phyloP scores from a whole-genome alignment of 2,329 filamentous ascomycete species.

The Aspergillus spinulosporus region DNA sequence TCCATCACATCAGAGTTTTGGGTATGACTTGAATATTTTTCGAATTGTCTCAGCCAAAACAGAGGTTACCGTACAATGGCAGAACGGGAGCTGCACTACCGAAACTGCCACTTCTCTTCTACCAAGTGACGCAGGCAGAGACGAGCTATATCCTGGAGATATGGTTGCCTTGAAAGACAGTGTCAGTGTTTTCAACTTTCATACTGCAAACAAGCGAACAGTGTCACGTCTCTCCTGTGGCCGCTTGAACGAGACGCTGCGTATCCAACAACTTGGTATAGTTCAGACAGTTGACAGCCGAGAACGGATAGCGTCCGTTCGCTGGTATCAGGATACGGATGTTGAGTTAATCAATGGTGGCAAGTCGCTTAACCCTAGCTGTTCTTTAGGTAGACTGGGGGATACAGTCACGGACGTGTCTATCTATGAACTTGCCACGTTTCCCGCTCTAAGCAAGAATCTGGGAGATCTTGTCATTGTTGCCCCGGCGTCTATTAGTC shows the following conservation, averaged over 20 bases:
- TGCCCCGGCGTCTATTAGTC: slow-evolving; percentile 30
- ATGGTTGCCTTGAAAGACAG: slow-evolving; percentile 52
- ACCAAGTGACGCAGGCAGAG: slow-evolving; percentile 38
- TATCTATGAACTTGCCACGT: slow-evolving; percentile 58
- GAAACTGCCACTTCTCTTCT: slow-evolving; percentile 47
- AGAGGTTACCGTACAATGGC: slow-evolving; percentile 58
- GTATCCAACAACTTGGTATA: slow-evolving; percentile 54
- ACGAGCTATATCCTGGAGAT: slow-evolving; percentile 61
- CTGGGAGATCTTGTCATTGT: slow-evolving; percentile 57
- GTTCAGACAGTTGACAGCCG: slow-evolving; percentile 57
- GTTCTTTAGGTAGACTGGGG: slow-evolving; percentile 44
- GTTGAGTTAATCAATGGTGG: slow-evolving; percentile 38
- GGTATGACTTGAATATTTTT: slow-evolving; percentile 61
- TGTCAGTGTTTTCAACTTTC: slow-evolving; percentile 22
- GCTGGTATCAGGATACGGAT: slow-evolving; percentile 52
- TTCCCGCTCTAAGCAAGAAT: slow-evolving; percentile 50
- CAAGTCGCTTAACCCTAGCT: slow-evolving; percentile 43
- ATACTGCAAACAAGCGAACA: background rate
- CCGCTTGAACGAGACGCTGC: slow-evolving; percentile 17
- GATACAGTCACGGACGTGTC: slow-evolving; percentile 54
- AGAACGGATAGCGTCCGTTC: slow-evolving; percentile 58
- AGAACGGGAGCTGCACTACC: slow-evolving; percentile 54
- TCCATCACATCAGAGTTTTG: slow-evolving; percentile 50
- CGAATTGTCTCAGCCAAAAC: slow-evolving; percentile 52
- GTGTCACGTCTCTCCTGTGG: background rate